These are phyloP conservation scores for Cynara cardunculus DNA, from an alignment of 129 eudicot species.

Conservation along the genomic window DNA sequence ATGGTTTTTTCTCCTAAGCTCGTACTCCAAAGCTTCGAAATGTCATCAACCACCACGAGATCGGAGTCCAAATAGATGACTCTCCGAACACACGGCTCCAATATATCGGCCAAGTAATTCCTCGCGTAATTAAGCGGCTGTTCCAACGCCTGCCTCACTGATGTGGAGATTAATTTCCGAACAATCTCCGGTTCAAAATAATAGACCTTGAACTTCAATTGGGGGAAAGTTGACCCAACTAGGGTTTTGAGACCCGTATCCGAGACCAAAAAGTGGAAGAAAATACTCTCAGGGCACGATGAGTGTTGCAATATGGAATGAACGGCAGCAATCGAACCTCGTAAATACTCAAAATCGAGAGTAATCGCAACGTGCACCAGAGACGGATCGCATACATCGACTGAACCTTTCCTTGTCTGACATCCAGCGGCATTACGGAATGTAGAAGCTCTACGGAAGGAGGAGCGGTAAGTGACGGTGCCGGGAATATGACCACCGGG, in stretches of 20 bases:
- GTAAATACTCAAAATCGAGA: conserved; percentile 69
- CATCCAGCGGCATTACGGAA: conserved; percentile 68
- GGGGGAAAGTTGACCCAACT: conserved; percentile 58
- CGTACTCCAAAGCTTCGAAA: conserved; percentile 66
- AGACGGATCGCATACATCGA: conserved; percentile 57
- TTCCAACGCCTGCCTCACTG: conserved; percentile 83
- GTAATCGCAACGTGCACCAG: conserved; percentile 88
- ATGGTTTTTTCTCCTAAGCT: conserved; percentile 55
- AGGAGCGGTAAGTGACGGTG: conserved; percentile 6
- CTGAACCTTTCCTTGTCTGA: conserved; percentile 6
- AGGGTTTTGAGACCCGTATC: conserved; percentile 55
- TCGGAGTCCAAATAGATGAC: conserved; percentile 93
- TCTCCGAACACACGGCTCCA: conserved; percentile 59
- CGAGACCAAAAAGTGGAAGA: conserved; percentile 79
- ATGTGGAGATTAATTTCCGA: conserved; percentile 60
- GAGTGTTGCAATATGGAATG: conserved; percentile 84
- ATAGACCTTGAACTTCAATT: conserved; percentile 72
- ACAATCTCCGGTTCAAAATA: conserved; percentile 68
- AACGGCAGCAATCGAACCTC: conserved; percentile 92
- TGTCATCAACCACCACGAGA: conserved; percentile 80
- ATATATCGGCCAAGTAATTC: conserved; percentile 69
- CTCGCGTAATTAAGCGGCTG: conserved; percentile 91
- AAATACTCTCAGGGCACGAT: conserved; percentile 66
- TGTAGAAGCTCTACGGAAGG: conserved; percentile 41
- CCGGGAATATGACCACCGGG: not conserved